These are phyloP conservation scores for Chaetomium tenue DNA, from an alignment of 495 filamentous ascomycete species.

Conservation along the genomic window DNA sequence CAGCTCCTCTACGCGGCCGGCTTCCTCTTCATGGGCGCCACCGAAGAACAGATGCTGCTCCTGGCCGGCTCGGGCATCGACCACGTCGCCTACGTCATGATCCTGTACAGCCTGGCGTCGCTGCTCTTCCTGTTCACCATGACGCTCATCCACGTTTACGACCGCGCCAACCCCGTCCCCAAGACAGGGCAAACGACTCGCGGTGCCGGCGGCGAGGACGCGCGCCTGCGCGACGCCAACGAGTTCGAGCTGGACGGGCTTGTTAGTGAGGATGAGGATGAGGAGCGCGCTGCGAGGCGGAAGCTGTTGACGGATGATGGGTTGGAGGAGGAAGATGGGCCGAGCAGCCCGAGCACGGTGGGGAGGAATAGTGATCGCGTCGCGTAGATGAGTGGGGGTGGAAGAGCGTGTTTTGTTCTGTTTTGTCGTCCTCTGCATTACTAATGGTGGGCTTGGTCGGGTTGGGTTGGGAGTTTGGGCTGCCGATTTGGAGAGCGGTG, in stretches of 20 bases:
- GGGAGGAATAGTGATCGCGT: slow-evolving; percentile 35
- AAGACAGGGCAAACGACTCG: slow-evolving; percentile 23
- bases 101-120: slow-evolving; percentile 87
- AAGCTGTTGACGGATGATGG: slow-evolving; percentile 38
- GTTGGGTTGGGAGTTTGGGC: neutral
- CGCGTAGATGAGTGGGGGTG: slow-evolving; percentile 10
- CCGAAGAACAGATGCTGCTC: slow-evolving; percentile 89
- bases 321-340: slow-evolving; percentile 30
- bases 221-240: slow-evolving; percentile 67
- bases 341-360: slow-evolving; percentile 42
- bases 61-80: slow-evolving; percentile 70
- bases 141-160: slow-evolving; percentile 80
- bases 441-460: neutral
- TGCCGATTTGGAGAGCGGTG: neutral
- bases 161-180: slow-evolving; percentile 46
- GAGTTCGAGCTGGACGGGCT: slow-evolving; percentile 89
- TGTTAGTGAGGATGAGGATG: slow-evolving; percentile 81
- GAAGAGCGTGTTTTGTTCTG: neutral
- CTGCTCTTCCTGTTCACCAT: slow-evolving; percentile 85
- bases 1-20: slow-evolving; percentile 90
- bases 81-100: slow-evolving; percentile 86
- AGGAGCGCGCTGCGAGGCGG: slow-evolving; percentile 42
- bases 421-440: too few species aligned
- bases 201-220: slow-evolving; percentile 36
- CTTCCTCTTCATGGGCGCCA: slow-evolving; percentile 96